phyloP scores from a whole-genome alignment of 768 basidiomycete genomes.

The Hysterangium stoloniferum region DNA sequence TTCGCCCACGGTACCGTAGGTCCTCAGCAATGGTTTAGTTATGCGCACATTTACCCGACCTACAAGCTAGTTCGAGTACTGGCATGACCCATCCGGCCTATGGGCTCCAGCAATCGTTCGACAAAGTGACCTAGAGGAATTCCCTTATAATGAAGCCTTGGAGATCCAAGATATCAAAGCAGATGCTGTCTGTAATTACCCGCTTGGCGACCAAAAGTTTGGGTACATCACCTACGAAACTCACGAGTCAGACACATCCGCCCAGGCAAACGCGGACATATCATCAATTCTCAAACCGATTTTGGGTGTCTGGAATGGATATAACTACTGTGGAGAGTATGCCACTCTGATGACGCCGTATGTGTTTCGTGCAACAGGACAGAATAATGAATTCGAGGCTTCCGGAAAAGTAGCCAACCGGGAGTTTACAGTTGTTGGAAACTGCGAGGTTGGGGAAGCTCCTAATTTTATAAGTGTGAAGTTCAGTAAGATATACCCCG shows the following conservation, averaged over 20 bases:
- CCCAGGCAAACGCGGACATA: conserved; percentile 8
- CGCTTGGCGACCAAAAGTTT: conserved; percentile 16
- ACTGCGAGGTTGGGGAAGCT: conserved; percentile 13
- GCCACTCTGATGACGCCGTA: too few relatives aligned
- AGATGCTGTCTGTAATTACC: conserved; percentile 18
- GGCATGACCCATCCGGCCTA: conserved; percentile 12
- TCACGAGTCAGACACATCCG: too few relatives aligned
- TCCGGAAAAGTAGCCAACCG: conserved; percentile 12
- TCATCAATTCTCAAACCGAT: neutral
- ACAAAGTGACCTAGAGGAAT: conserved; percentile 15
- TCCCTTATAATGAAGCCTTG: conserved; percentile 17
- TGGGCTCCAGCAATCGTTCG: conserved; percentile 12
- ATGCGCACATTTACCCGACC: neutral
- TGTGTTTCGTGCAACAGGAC: too few relatives aligned
- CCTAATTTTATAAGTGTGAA: conserved; percentile 17
- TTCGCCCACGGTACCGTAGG: neutral
- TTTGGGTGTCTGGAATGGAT: too few relatives aligned
- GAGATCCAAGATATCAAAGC: conserved; percentile 17
- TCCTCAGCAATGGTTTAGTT: neutral
- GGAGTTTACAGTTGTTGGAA: conserved; percentile 17
- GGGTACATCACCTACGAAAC: too few relatives aligned
- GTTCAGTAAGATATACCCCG: conserved; percentile 19
- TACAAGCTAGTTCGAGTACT: conserved; percentile 14
- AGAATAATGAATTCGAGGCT: conserved; percentile 14
- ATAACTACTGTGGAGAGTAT: too few relatives aligned